Conservation (phyloP, 345 rosid species). For the Citrus medica region DNA sequence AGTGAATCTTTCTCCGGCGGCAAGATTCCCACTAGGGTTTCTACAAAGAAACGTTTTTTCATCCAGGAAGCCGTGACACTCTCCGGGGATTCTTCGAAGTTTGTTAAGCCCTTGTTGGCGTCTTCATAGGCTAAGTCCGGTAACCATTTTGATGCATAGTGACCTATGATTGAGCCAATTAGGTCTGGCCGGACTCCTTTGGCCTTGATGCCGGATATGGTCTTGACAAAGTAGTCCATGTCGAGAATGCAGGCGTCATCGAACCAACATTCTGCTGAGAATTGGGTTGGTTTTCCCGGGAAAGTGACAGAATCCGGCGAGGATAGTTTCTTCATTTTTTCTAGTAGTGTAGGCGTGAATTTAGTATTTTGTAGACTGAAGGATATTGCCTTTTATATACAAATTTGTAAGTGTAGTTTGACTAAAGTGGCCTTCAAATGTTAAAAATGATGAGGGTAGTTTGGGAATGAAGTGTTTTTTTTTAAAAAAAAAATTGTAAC, state of each 20-base stretch:
- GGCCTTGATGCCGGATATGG: conserved; percentile 65
- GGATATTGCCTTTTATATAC: background rate
- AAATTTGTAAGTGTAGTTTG: background rate
- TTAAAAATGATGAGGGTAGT: background rate
- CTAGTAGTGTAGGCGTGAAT: background rate
- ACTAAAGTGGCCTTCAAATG: background rate
- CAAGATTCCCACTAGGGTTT: conserved; percentile 71
- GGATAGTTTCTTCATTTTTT: conserved; percentile 39
- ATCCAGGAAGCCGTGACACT: conserved; percentile 62
- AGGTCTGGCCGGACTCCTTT: conserved; percentile 81
- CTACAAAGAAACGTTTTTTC: conserved; percentile 71
- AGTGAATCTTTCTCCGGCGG: conserved; percentile 86
- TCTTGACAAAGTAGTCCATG: conserved; percentile 77
- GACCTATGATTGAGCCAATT: conserved; percentile 76
- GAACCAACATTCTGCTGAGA: conserved; percentile 41
- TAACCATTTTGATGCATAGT: conserved; percentile 84
- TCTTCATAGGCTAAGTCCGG: conserved; percentile 55
- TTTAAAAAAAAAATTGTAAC: no score
- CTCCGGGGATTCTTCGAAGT: conserved; percentile 37
- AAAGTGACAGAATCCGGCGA: conserved; percentile 32
- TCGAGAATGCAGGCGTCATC: conserved; percentile 76
- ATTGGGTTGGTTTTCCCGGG: conserved; percentile 32
- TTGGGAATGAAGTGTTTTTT: background rate
- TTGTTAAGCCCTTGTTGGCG: conserved; percentile 10
- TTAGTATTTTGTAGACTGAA: background rate